Base-by-base conservation (phyloP, 2,329 filamentous ascomycete species). In the Allantophomopsis lycopodina region DNA sequence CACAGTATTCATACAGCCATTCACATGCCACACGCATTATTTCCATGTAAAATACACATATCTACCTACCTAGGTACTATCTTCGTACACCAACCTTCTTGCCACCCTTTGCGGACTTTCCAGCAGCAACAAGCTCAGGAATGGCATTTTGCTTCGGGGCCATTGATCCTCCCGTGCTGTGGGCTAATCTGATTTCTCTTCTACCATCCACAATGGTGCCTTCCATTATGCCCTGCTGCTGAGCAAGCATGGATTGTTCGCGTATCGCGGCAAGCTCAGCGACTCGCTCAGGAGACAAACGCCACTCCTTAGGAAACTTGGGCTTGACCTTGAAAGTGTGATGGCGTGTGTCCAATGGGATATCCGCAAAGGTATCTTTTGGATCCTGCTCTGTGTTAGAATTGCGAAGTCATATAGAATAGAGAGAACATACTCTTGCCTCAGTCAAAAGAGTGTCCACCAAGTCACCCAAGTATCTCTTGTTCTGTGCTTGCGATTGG, bases 401-500 rank as follows among this genome's bases (percentile, higher is more conserved):
- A 15, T 8, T 15, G 16, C 11, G 33, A 17, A 17, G 31, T 35
- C 35, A 5, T 38, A 3, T 28, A 20, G 20, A 20, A 7, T 14
- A 37, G n/a, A 28, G 18, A 32, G 42, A 15, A 43, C 59, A 35
- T 60, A 73, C 73, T 65, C 78, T 83, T 42, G 88, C 86, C 55
- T 85, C 78, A 6, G 64, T 66, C 43, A 98, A 63, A 48, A 98
- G 64, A 37, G 69, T 73, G 46, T 80, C 68, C 37, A 96, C 73
- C 37, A 86, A 61, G 51, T 94, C 85, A 39, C 77, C 81, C 16
- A 98, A 69, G 58, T 91, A 91, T n/a, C 85, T 78, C 70, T 96
- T 98, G 67, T 98, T 98, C 65, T 96, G 88, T 14, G 88, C 85
- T 55, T 86, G 82, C 40, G 88, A 83, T 55, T 85, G 77, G 59